Conservation (phyloP, 768 basidiomycete species). For the Amanita pseudoporphyria region DNA sequence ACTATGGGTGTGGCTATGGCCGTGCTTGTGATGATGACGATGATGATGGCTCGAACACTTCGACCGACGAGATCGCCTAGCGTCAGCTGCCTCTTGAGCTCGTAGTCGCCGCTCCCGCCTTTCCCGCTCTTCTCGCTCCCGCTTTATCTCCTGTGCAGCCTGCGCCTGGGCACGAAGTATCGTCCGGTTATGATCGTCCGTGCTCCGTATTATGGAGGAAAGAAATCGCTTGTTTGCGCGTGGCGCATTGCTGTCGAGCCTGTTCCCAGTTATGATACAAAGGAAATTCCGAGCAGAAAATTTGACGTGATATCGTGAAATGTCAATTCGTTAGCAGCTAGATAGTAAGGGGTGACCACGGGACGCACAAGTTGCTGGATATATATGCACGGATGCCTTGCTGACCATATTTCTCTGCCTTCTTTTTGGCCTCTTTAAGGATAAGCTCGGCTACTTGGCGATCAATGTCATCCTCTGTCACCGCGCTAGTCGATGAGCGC, state of each 20-base stretch:
- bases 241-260: conserved; percentile 59
- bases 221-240: conserved; percentile 78
- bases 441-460: conserved; percentile 87
- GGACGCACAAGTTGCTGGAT: conserved; percentile 36
- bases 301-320: background rate
- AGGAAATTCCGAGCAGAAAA: background rate
- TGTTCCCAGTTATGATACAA: background rate
- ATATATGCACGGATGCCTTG: conserved; percentile 77
- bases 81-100: conserved; percentile 69
- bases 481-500: conserved; percentile 66
- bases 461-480: conserved; percentile 83
- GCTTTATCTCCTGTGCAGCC: conserved; percentile 66
- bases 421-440: conserved; percentile 86
- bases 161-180: conserved; percentile 64
- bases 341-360: background rate
- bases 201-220: conserved; percentile 80
- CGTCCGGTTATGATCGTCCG: conserved; percentile 92
- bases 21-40: background rate
- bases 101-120: conserved; percentile 49
- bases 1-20: background rate
- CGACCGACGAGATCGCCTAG: conserved; percentile 24
- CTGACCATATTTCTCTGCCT: conserved; percentile 70
- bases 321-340: background rate
- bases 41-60: conserved; percentile 1
- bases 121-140: conserved; percentile 57